A percentile compares a stretch with the other conserved stretches of the same genome.
These are phyloP conservation scores for Telfairia occidentalis DNA, from an alignment of 331 rosid genomes.

Conservation along the genomic window DNA sequence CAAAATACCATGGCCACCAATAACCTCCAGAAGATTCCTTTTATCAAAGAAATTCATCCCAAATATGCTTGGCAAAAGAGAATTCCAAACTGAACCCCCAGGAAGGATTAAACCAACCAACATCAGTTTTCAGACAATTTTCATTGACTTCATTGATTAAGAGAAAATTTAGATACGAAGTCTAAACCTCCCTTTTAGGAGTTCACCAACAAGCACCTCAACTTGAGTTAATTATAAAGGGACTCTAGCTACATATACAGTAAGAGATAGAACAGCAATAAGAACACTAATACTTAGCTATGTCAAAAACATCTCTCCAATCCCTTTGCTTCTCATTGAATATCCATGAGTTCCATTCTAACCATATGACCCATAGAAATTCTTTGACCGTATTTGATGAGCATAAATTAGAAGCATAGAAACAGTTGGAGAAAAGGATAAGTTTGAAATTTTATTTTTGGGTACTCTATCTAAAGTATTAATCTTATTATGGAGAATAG, in stretches of 20 bases:
- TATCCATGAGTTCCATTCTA: not conserved
- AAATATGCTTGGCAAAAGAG: not conserved
- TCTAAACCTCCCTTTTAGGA: not conserved
- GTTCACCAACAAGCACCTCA: no score
- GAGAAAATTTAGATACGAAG: not conserved
- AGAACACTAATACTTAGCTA: not conserved
- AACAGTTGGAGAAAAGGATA: no score
- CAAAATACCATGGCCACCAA: not conserved
- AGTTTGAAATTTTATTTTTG: no score
- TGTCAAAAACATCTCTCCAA: not conserved
- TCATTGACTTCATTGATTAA: no score
- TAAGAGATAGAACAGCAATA: not conserved
- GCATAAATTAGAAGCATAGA: no score
- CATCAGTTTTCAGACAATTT: no score
- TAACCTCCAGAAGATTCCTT: not conserved
- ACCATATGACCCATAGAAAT: not conserved
- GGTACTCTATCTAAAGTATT: not conserved
- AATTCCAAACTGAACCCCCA: not conserved
- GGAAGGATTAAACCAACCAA: not conserved
- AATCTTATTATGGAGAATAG: not conserved
- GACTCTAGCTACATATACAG: not conserved
- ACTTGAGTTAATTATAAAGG: not conserved
- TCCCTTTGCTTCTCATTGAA: not conserved
- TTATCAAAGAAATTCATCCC: not conserved
- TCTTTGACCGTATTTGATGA: no score